Percentiles rank a stretch among this genome's conserved stretches.
Conservation (phyloP, 1,284 basidiomycete species). For the Tilletia setariae region DNA sequence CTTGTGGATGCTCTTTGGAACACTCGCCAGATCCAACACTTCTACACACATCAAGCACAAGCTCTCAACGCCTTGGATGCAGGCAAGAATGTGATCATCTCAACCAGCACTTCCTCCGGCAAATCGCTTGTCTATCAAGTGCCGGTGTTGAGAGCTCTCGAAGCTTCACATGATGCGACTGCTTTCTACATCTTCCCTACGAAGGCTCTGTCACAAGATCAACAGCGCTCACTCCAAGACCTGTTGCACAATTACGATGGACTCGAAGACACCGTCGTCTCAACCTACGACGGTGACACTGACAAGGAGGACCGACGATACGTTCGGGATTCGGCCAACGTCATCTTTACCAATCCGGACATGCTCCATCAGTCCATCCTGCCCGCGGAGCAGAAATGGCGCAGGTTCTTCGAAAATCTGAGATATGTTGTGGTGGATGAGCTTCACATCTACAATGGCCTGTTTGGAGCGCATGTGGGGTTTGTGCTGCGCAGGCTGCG, state of each 20-base stretch:
- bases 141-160: constrained; percentile 69
- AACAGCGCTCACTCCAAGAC: constrained; percentile 58
- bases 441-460: constrained; percentile 68
- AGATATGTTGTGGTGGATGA: constrained; percentile 80
- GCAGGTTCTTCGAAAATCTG: constrained; percentile 67
- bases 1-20: constrained; percentile 64
- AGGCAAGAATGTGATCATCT: constrained; percentile 76
- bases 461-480: constrained; percentile 47
- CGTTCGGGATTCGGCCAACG: constrained; percentile 54
- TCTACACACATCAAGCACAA: constrained; percentile 75
- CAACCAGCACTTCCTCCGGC: constrained; percentile 84
- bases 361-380: constrained; percentile 82
- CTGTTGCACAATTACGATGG: constrained; percentile 66
- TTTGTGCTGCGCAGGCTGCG: constrained; percentile 60
- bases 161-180: constrained; percentile 65
- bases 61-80: constrained; percentile 69
- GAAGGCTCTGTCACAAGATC: constrained; percentile 89
- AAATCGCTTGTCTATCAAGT: constrained; percentile 79
- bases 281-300: constrained; percentile 86
- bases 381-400: constrained; percentile 79
- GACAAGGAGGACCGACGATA: constrained; percentile 62
- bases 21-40: constrained; percentile 66
- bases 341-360: constrained; percentile 64
- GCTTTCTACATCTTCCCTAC: constrained; percentile 87
- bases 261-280: constrained; percentile 65